Evolutionary conservation across 1,284 basidiomycete species (phyloP).

Genomic region (Termitomyces sp.): DNA sequence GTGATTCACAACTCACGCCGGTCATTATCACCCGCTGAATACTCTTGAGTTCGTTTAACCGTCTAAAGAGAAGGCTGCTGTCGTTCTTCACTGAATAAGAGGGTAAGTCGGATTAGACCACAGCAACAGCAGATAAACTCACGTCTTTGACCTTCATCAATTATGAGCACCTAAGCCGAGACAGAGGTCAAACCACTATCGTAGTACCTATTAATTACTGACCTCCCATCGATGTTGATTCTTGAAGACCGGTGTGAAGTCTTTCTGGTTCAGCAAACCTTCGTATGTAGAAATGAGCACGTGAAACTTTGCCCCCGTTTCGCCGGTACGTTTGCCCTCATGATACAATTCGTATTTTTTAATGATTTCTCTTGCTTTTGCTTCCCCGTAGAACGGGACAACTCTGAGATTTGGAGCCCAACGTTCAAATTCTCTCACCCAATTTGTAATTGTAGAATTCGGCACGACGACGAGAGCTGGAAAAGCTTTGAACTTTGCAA

Average conservation of each 20-base stretch:
- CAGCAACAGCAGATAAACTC: conserved; percentile 29
- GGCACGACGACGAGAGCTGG: conserved; percentile 91
- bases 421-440: conserved; percentile 82
- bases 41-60: conserved; percentile 74
- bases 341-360: conserved; percentile 81
- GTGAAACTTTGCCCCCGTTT: conserved; percentile 67
- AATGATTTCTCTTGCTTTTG: conserved; percentile 76
- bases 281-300: conserved; percentile 92
- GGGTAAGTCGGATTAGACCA: background rate
- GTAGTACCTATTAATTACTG: conserved; percentile 9
- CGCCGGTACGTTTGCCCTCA: conserved; percentile 30
- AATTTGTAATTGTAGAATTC: conserved; percentile 90
- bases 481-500: conserved; percentile 53
- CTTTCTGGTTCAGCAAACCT: conserved; percentile 58
- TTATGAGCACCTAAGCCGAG: conserved; percentile 55
- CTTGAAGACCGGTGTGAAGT: conserved; percentile 74
- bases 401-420: conserved; percentile 85
- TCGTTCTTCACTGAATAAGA: conserved; percentile 71
- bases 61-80: conserved; percentile 74
- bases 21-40: conserved; percentile 89
- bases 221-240: conserved; percentile 85
- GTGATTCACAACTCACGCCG: conserved; percentile 46
- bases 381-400: conserved; percentile 80
- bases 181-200: background rate
- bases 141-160: conserved; percentile 93